Conservation (phyloP, 208 protist genomes). For the Herpetomonas tarakana region DNA sequence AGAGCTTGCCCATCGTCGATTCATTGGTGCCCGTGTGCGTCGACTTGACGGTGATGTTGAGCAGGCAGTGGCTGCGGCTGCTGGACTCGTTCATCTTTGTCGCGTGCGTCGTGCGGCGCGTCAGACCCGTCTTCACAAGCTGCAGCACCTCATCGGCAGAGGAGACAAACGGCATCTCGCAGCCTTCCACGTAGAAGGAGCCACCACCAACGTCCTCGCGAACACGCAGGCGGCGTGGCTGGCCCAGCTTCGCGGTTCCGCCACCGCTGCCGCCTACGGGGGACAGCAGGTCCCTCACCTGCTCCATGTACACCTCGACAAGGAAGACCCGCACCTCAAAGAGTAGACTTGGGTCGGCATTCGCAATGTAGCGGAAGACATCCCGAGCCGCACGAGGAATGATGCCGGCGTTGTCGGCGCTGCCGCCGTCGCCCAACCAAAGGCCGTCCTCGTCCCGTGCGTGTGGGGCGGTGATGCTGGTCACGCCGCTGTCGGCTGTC, state of each 20-base stretch:
- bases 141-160: constrained; percentile 81
- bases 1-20: constrained; percentile 83
- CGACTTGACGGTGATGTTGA: constrained; percentile 80
- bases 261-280: constrained; percentile 10
- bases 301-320: constrained; percentile 98
- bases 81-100: constrained; percentile 88
- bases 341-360: constrained; percentile 59
- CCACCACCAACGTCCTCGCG: constrained; percentile 62
- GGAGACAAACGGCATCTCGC: constrained; percentile 81
- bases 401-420: constrained; percentile 60
- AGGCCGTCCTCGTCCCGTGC: not conserved
- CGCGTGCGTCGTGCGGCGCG: constrained; percentile 70
- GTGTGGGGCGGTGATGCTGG: too few relatives aligned
- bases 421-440: not conserved
- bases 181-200: constrained; percentile 89
- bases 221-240: constrained; percentile 33
- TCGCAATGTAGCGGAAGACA: constrained; percentile 86
- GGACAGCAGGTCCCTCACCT: constrained; percentile 93
- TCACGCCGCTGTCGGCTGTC: too few relatives aligned
- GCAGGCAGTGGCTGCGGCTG: constrained; percentile 84
- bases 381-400: constrained; percentile 92
- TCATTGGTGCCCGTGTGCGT: constrained; percentile 44
- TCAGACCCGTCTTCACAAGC: constrained; percentile 69
- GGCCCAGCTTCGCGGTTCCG: not conserved
- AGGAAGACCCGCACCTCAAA: constrained; percentile 95